Conservation (phyloP, 108 stramenopile species). For the Cyclotella baltica region DNA sequence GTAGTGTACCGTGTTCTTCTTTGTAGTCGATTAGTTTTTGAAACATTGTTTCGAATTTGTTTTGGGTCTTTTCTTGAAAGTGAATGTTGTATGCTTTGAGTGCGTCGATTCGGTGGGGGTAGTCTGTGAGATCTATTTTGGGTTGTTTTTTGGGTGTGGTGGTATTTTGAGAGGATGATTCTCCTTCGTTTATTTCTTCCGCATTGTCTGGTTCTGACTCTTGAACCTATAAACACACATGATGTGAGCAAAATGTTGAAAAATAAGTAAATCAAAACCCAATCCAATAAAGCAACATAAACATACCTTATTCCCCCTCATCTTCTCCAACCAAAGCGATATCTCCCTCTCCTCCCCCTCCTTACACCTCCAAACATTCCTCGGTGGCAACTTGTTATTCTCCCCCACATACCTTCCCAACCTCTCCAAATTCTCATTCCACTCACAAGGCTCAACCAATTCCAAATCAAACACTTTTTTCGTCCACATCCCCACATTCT, state of each 20-base stretch:
- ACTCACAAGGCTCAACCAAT: constrained; percentile 45
- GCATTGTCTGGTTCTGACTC: too few species aligned
- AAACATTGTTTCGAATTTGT: constrained; percentile 62
- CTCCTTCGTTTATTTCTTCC: constrained; percentile 25
- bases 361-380: not conserved
- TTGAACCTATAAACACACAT: not conserved
- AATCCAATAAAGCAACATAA: not conserved
- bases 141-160: constrained; percentile 3
- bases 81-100: constrained; percentile 25
- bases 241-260: not conserved
- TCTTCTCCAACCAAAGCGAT: constrained; percentile 36
- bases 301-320: constrained; percentile 22
- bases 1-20: constrained; percentile 52
- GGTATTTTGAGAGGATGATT: not conserved
- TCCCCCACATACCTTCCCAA: constrained; percentile 24
- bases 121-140: constrained; percentile 29
- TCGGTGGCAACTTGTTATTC: constrained; percentile 36
- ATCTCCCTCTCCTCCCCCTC: constrained; percentile 42
- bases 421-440: constrained; percentile 39
- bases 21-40: constrained; percentile 62
- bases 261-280: not conserved
- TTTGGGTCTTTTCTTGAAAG: constrained; percentile 19
- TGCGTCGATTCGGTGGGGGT: constrained; percentile 41
- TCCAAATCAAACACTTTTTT: constrained; percentile 49
- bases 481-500: constrained; percentile 36